A percentile compares a stretch with the other conserved stretches of the same genome.
phyloP scores from a whole-genome alignment of 345 rosid species.

The Physaria fendleri region DNA sequence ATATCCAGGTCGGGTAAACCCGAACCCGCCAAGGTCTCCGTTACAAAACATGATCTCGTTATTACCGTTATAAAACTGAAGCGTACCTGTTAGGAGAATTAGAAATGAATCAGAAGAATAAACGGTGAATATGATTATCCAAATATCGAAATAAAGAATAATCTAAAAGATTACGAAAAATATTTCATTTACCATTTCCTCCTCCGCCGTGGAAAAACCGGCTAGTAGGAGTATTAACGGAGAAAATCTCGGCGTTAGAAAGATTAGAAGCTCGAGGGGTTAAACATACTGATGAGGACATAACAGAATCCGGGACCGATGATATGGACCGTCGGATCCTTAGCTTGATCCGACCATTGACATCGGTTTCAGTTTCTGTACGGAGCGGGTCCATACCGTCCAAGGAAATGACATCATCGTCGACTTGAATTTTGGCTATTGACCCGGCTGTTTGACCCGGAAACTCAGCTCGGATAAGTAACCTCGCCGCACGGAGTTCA shows the following conservation, averaged over 20 bases:
- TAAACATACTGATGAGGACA: conserved; percentile 35
- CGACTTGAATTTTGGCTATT: conserved; percentile 40
- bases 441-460: conserved; percentile 43
- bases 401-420: conserved; percentile 47
- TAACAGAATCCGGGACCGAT: conserved; percentile 27
- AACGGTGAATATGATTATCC: too few relatives aligned
- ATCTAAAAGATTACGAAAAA: too few relatives aligned
- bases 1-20: conserved; percentile 40
- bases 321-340: conserved; percentile 34
- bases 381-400: conserved; percentile 42
- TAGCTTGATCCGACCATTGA: conserved; percentile 37
- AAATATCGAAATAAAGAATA: too few relatives aligned
- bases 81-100: too few relatives aligned
- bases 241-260: conserved; percentile 48
- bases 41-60: conserved; percentile 46
- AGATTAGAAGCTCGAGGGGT: conserved; percentile 44
- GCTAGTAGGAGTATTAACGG: conserved; percentile 44
- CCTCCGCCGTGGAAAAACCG: conserved; percentile 52
- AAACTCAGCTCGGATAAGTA: conserved; percentile 41
- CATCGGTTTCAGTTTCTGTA: conserved; percentile 43
- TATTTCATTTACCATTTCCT: too few relatives aligned
- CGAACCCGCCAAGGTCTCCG: conserved; percentile 47
- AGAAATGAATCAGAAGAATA: too few relatives aligned
- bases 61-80: conserved; percentile 33
- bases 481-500: conserved; percentile 45